Evolutionary conservation across 176 grass and related monocot genomes (phyloP), one percentile per base, ranked within the genome.

Genomic region (Oryza glaberrima): DNA sequence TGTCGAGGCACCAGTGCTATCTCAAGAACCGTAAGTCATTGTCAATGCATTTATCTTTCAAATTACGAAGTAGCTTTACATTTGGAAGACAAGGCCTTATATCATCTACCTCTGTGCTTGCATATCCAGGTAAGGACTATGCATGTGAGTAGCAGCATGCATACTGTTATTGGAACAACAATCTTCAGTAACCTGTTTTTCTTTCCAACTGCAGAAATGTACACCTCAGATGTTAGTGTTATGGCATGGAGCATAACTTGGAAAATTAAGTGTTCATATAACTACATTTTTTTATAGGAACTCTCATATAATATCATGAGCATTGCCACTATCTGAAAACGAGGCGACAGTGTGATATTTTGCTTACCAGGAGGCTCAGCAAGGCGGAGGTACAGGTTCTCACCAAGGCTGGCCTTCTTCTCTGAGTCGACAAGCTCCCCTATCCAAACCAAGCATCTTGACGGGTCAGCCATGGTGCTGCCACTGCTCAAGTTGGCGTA

Each of bases 381-480:
- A 35, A 91, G 64, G 35, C 72, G 74, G 9, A 91, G 63, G 41
- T 85, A 91, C 4, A 91, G 26, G 80, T 85, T 82, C 32, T 88
- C 81, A 3, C 52, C 90, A 15, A 41, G 8, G 15, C 19, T 45
- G 38, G 34, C 38, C 38, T 40, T 63, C 73, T n/a, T 60, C 54
- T 69, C 80, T 13, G 71, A 72, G 38, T 91, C 89, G 30, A 69
- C 41, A 28, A 91, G 73, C 44, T 91, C 85, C 72, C 58, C 40
- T 0, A 22, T 86, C 89, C 89, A 91, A 40, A 87, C 35, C 3
- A 91, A 48, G 73, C 89, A 91, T 7, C 45, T 70, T 19, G 84
- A 77, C 11, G 72, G 77, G 70, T 86, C 73, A 2, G 54, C 23
- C 3, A 20, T 56, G 0, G 23, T 2, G 6, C 44, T 13, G 1